These are phyloP conservation scores for Parasarocladium wereldwijsianum DNA, from an alignment of 2,329 filamentous ascomycete species.

Conservation along the genomic window DNA sequence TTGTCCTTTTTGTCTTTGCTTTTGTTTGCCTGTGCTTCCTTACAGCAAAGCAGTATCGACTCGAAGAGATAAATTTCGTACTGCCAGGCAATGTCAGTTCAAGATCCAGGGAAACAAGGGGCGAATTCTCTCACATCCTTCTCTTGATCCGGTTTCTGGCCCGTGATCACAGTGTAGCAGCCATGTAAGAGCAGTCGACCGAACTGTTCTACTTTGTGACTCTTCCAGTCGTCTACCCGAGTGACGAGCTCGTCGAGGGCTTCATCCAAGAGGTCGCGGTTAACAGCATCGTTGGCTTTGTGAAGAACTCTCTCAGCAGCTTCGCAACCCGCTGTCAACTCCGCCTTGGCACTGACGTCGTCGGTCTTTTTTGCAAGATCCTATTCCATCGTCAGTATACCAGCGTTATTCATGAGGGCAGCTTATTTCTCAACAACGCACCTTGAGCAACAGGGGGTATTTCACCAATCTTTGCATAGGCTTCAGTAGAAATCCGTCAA, in stretches of 20 bases:
- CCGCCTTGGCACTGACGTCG: conserved; percentile 52
- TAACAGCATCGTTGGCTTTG: conserved; percentile 81
- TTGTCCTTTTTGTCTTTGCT: conserved; percentile 62
- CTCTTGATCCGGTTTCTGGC: conserved; percentile 77
- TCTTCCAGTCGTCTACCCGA: conserved; percentile 95
- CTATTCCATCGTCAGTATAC: conserved; percentile 23
- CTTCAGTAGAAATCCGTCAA: conserved; percentile 88
- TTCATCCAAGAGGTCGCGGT: conserved; percentile 71
- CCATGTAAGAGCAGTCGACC: conserved; percentile 79
- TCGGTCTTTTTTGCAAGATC: conserved; percentile 79
- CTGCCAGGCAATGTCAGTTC: conserved; percentile 28
- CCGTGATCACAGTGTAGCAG: conserved; percentile 81
- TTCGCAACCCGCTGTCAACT: conserved; percentile 64
- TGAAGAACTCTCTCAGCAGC: conserved; percentile 70
- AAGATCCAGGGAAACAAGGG: conserved; percentile 4
- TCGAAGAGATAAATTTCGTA: conserved; percentile 98
- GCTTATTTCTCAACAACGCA: conserved; percentile 31
- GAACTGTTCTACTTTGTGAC: conserved; percentile 79
- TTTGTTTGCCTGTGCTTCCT: conserved; percentile 81
- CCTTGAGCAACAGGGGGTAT: conserved; percentile 80
- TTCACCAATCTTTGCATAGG: conserved; percentile 93
- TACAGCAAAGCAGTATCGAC: conserved; percentile 89
- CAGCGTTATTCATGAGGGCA: background rate
- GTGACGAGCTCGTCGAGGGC: conserved; percentile 67
- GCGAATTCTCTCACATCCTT: conserved; percentile 51